Conservation (phyloP, 257 asterid genomes). For the Nicotiana paniculata region DNA sequence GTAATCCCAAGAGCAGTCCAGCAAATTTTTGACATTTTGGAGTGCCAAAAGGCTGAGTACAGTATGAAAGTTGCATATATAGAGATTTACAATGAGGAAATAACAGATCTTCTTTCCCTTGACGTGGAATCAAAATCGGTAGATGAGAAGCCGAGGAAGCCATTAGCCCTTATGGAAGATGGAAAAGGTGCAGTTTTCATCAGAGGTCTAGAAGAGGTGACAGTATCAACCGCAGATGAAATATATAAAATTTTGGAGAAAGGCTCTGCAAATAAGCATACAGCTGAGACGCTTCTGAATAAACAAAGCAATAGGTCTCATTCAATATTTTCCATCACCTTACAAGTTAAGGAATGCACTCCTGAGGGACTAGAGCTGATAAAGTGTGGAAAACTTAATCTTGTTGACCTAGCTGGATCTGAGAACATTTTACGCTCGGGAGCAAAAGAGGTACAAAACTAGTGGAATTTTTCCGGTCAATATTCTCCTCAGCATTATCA, state of each 20-base stretch:
- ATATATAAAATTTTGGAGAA: slow-evolving; percentile 33
- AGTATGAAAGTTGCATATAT: slow-evolving; percentile 42
- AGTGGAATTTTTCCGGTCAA: neutral
- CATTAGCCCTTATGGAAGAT: slow-evolving; percentile 45
- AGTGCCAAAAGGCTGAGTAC: slow-evolving; percentile 40
- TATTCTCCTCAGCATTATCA: neutral
- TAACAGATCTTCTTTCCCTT: slow-evolving; percentile 47
- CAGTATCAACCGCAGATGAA: slow-evolving; percentile 40
- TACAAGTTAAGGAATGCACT: slow-evolving; percentile 35
- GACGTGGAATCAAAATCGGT: slow-evolving; percentile 24
- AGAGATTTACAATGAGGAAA: slow-evolving; percentile 64
- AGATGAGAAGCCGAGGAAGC: slow-evolving; percentile 30
- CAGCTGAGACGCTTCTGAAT: slow-evolving; percentile 46
- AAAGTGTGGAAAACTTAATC: slow-evolving; percentile 52
- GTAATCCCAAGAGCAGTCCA: slow-evolving; percentile 54
- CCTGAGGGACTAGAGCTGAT: slow-evolving; percentile 41
- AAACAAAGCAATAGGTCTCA: slow-evolving; percentile 59
- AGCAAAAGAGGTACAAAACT: slow-evolving; percentile 37
- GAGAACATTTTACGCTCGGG: slow-evolving; percentile 55
- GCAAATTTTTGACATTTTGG: slow-evolving; percentile 38
- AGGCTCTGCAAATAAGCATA: slow-evolving; percentile 44
- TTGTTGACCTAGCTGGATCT: slow-evolving; percentile 63
- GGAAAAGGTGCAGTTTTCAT: slow-evolving; percentile 51
- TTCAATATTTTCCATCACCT: slow-evolving; percentile 45
- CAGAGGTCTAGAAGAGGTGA: slow-evolving; percentile 48